Base-by-base conservation (phyloP, 345 rosid genomes). In the Citrus mangshanensis region DNA sequence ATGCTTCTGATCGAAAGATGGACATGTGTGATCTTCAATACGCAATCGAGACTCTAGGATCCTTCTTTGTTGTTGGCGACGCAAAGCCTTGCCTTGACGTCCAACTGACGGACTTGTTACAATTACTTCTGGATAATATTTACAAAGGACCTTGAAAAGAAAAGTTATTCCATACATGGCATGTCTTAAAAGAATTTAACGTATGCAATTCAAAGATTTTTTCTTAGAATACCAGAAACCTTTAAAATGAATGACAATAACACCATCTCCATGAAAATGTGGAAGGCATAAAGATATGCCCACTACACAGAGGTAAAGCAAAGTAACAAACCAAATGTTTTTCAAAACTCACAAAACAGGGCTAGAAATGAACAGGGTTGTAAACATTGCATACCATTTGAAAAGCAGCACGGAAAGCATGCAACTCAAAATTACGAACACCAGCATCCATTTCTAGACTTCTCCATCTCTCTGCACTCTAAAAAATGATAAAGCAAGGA, bases 401-500 rank as follows among this genome's bases (percentile, higher is more conserved):
- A 73, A 95, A 95, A 76, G 93, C 96, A 81, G 99, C 95, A 79
- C 97, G 99, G 69, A 90, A 92, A 75, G 96, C 89, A 84, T 92
- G 98, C 88, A 93, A 70, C 91, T 92, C 91, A 82, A 93, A 95
- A 86, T 95, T 93, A 79, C 89, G 93, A 80, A 88, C 83, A 73
- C 96, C 97, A 49, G 87, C 93, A 83, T 91, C 93, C 76, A 85
- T 87, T 72, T 86, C 87, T 22, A 95, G 89, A 78, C 83, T 83
- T 60, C 86, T 89, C 99, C 97, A 93, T 86, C 98, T 93, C 73
- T 92, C 98, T 67, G 99, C 97, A 89, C 97, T 95, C 99, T 92
- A 79, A 75, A 73, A 69, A 80, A 83, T 81, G 76, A 67, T 21
- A 78, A 60, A 27, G 6, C 21, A 66, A 49, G 38, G 60, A 73